These are phyloP conservation scores for Coleophoma crateriformis DNA, from an alignment of 2,329 filamentous ascomycete genomes.

Conservation along the genomic window DNA sequence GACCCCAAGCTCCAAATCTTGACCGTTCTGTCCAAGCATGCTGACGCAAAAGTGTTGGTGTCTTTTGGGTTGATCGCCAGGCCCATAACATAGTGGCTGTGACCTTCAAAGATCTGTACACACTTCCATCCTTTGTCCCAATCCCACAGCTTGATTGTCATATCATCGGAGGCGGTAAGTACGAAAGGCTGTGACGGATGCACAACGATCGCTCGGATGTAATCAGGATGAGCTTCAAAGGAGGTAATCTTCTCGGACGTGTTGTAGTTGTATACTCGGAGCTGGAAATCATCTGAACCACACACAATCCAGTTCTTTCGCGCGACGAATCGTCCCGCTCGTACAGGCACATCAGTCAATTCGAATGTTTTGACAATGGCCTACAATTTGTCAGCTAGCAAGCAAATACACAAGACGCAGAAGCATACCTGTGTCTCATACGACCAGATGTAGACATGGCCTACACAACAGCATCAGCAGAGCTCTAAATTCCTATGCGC, in stretches of 20 bases:
- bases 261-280: constrained; percentile 97
- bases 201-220: constrained; percentile 93
- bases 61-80: constrained; percentile 97
- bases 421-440: constrained; percentile 74
- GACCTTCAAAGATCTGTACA: constrained; percentile 93
- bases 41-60: constrained; percentile 86
- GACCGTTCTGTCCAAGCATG: constrained; percentile 92
- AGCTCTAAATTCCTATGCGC: constrained; percentile 11
- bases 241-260: constrained; percentile 97
- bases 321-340: constrained; percentile 92
- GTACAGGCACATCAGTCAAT: constrained; percentile 94
- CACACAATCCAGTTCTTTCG: constrained; percentile 99
- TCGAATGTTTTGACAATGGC: constrained; percentile 98
- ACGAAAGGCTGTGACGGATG: constrained; percentile 96
- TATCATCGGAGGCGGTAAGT: constrained; percentile 93
- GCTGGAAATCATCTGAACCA: constrained; percentile 85
- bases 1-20: constrained; percentile 98
- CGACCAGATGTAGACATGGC: constrained; percentile 99
- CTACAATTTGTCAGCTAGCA: constrained; percentile 26
- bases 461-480: constrained; percentile 38
- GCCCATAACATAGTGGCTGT: constrained; percentile 96
- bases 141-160: constrained; percentile 98
- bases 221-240: constrained; percentile 97
- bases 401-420: not conserved
- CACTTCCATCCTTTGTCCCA: constrained; percentile 99